phyloP scores from a whole-genome alignment of 768 basidiomycete genomes.

The Amanita rubescens region DNA sequence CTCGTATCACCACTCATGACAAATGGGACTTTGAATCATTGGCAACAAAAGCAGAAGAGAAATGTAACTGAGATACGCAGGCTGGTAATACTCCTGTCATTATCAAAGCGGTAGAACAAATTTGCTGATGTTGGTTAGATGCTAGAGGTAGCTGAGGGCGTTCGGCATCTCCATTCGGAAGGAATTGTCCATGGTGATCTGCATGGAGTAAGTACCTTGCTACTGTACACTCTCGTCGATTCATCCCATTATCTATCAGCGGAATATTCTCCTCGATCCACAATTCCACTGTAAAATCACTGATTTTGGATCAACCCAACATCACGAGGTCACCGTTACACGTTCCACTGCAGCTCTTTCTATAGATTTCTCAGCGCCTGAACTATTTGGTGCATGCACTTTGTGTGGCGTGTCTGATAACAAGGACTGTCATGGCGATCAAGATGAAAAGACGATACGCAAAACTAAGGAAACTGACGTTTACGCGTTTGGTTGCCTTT shows the following conservation, averaged over 20 bases:
- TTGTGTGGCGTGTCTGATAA: background rate
- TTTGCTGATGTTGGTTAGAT: background rate
- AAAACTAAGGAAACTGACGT: background rate
- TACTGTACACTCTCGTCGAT: background rate
- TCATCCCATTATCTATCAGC: background rate
- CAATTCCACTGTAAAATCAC: background rate
- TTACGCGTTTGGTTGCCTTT: slow-evolving; percentile 3
- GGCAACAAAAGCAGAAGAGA: background rate
- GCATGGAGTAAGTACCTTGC: background rate
- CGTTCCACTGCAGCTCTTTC: background rate
- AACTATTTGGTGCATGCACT: background rate
- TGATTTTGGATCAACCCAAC: slow-evolving; percentile 1
- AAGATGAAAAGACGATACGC: background rate
- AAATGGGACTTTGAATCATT: background rate
- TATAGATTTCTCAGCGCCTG: background rate
- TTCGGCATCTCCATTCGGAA: slow-evolving; percentile 3
- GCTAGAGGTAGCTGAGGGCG: slow-evolving; percentile 1
- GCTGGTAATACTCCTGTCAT: background rate
- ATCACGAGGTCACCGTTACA: background rate
- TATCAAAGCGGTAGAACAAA: too few relatives aligned
- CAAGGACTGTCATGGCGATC: background rate
- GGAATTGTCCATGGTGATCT: slow-evolving; percentile 1
- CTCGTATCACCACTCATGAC: slow-evolving; percentile 2
- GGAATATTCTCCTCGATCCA: background rate
- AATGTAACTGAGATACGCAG: background rate